phyloP scores from a whole-genome alignment of 1,284 basidiomycete species.

The Irpex sp. region DNA sequence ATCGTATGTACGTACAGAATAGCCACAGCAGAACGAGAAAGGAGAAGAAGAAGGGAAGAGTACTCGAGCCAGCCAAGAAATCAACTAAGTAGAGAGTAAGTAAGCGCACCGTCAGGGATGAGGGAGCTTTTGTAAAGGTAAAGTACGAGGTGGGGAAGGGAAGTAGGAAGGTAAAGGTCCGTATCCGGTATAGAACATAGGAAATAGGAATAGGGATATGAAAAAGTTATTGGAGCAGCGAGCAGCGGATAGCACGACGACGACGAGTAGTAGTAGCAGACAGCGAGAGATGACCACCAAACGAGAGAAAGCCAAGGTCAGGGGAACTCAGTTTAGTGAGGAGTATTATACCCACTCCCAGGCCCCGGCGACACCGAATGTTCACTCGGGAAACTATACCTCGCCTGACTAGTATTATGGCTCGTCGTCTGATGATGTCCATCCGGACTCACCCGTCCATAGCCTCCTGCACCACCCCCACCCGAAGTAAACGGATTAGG shows the following conservation, averaged over 20 bases:
- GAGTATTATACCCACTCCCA: constrained; percentile 33
- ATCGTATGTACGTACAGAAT: not conserved
- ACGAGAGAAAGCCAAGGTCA: not conserved
- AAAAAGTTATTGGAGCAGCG: not conserved
- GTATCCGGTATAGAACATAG: not conserved
- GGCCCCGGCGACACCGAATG: constrained; percentile 31
- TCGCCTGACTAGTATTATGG: constrained; percentile 2
- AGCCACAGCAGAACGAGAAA: not conserved
- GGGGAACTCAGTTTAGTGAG: constrained; percentile 19
- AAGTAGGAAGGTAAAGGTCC: not conserved
- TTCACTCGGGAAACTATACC: constrained; percentile 11
- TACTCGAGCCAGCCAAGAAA: not conserved
- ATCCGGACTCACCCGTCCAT: constrained; percentile 10
- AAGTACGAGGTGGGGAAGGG: not conserved
- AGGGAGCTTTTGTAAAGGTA: not conserved
- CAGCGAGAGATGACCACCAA: not conserved
- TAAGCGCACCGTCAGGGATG: not conserved
- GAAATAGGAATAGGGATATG: not conserved
- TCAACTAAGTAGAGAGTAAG: not conserved
- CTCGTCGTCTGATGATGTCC: not conserved
- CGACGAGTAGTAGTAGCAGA: not conserved
- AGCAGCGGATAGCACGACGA: not conserved
- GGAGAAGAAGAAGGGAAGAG: not conserved
- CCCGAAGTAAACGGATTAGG: not conserved
- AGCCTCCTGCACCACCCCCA: constrained; percentile 13